These are phyloP conservation scores for Xylaria sp. DNA, from an alignment of 2,329 filamentous ascomycete species.

Conservation along the genomic window DNA sequence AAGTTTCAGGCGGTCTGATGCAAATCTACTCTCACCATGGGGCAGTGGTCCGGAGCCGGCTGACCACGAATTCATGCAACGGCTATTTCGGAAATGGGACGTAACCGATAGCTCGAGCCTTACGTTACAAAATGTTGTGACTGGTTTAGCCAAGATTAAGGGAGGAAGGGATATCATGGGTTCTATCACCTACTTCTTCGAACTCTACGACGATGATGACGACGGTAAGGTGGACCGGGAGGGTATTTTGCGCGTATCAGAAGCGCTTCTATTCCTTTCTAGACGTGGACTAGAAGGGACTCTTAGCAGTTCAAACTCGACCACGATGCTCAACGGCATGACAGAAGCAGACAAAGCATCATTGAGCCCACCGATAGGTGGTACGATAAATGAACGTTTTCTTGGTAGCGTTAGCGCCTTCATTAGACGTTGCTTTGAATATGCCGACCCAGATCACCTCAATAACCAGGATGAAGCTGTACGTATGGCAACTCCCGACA, in stretches of 20 bases:
- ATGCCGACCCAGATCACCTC: conserved; percentile 90
- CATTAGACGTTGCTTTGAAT: conserved; percentile 96
- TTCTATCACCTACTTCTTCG: conserved; percentile 97
- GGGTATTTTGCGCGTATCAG: conserved; percentile 93
- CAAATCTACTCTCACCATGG: conserved; percentile 62
- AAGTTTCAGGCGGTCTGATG: conserved; percentile 62
- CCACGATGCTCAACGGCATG: conserved; percentile 61
- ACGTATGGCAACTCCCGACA: conserved; percentile 46
- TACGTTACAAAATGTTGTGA: conserved; percentile 90
- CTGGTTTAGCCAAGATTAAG: conserved; percentile 89
- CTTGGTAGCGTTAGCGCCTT: conserved; percentile 94
- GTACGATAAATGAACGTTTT: conserved; percentile 85
- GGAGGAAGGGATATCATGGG: conserved; percentile 97
- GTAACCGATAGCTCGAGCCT: conserved; percentile 79
- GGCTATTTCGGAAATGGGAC: conserved; percentile 91
- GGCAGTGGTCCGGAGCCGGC: conserved; percentile 74
- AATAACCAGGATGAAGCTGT: conserved; percentile 61
- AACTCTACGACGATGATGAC: conserved; percentile 92
- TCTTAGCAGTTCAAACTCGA: conserved; percentile 72
- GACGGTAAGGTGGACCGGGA: conserved; percentile 95
- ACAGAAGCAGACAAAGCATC: conserved; percentile 52
- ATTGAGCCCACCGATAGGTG: conserved; percentile 58
- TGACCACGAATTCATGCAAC: conserved; percentile 92
- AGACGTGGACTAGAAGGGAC: conserved; percentile 84
- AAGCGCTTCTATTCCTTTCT: conserved; percentile 91